A percentile compares a stretch with the other conserved stretches of the same genome.
phyloP scores from a whole-genome alignment of 2,329 filamentous ascomycete genomes.

The Tolypocladium amazonense region DNA sequence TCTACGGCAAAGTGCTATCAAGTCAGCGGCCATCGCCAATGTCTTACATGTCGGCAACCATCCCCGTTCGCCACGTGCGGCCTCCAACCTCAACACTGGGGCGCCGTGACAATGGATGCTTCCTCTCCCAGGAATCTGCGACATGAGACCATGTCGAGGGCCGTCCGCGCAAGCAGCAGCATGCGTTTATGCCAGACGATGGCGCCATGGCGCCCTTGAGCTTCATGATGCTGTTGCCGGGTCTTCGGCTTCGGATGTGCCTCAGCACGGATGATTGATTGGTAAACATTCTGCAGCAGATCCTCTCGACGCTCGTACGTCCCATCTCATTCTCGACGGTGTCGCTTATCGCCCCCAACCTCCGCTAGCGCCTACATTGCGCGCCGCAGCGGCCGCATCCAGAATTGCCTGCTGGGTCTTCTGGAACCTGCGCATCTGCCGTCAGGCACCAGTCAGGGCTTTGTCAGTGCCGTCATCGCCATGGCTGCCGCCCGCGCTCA shows the following conservation, averaged over 20 bases:
- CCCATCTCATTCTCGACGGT: too few species aligned
- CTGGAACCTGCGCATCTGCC: not conserved
- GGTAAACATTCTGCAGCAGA: not conserved
- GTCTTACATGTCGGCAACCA: not conserved
- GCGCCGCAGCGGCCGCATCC: not conserved
- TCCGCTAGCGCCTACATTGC: not conserved
- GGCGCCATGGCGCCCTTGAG: not conserved
- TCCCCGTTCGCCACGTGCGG: not conserved
- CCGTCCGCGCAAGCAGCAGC: not conserved
- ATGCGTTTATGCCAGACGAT: not conserved
- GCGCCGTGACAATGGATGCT: not conserved
- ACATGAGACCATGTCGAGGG: not conserved
- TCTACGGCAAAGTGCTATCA: not conserved
- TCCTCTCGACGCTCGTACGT: not conserved
- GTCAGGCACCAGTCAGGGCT: not conserved
- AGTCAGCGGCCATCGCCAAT: not conserved
- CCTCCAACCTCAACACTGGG: not conserved
- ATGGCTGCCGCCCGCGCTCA: not conserved
- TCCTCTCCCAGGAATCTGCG: not conserved
- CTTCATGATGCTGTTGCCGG: not conserved
- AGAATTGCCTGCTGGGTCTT: not conserved
- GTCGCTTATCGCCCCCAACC: not conserved
- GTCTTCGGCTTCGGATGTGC: not conserved
- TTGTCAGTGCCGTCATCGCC: not conserved
- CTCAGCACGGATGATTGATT: not conserved